Evolutionary conservation across 2,329 filamentous ascomycete species (phyloP), one percentile per base, ranked within the genome.

Genomic region (Teratosphaeria gauchensis): DNA sequence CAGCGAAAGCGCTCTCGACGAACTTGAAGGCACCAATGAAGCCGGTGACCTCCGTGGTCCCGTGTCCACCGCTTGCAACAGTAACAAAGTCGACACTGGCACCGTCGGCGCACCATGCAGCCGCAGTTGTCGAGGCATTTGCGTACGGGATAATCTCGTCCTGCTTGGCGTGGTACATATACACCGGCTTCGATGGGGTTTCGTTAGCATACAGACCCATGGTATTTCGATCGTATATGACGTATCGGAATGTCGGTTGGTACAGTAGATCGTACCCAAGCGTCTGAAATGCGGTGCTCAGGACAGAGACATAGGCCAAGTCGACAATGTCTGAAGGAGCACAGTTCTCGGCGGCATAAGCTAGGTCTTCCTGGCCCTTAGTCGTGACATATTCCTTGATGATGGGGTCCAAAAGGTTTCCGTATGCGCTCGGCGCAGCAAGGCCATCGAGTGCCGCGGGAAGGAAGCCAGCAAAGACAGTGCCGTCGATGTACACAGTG

Each of bases 131-230:
- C 3, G 63, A 59, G 2, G 68, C 66, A 28, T 70, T 66, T 12
- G 57, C 24, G 54, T 69, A 71, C 1, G 69, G 67, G 24, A 70
- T 69, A 55, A 70, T 63, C 53, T 71, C 68, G 46, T 71, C 68
- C 11, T 61, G 21, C 4, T 53, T 54, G 2, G 67, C 66, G 56
- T 71, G 69, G 59, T 62, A 70, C 33, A 70, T 54, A 51, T 64
- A 68, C 1, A 71, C 65, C 4, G 69, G 69, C 1, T 60, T 66
- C 11, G 53, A 64, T 1, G 69, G 69, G 1, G 64, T 69, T 21
- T 68, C 65, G 31, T 60, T 57, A 2, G 51, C n/a, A 33, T 56
- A 57, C 1, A 57, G 30, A 8, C 68, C 69, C 67, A 70, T 68
- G 14, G 61, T 59, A 21, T 62, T 63, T 28, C 61, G 19, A 14